Percentiles rank a stretch among this genome's conserved stretches.
Conservation (phyloP, 1,284 basidiomycete species). For the Malassezia equina region DNA sequence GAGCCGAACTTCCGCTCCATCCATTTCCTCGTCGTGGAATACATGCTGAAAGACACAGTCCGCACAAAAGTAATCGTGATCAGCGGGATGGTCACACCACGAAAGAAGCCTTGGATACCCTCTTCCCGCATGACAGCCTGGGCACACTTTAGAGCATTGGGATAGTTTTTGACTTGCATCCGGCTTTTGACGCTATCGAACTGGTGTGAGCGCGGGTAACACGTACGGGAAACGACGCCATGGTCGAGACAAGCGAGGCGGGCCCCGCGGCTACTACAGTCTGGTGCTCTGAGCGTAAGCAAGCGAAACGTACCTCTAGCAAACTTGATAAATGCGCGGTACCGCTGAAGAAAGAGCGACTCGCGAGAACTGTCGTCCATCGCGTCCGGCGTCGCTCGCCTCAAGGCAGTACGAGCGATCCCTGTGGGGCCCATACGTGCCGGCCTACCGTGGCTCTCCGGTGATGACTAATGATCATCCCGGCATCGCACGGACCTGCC, state of each 20-base stretch:
- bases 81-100: constrained; percentile 73
- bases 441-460: not conserved
- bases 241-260: constrained; percentile 42
- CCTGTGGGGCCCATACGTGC: not conserved
- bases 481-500: not conserved
- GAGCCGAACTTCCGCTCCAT: constrained; percentile 51
- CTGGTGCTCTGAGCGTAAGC: constrained; percentile 21
- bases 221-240: constrained; percentile 40
- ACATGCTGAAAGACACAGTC: constrained; percentile 83
- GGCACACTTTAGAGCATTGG: constrained; percentile 39
- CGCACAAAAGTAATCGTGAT: constrained; percentile 94
- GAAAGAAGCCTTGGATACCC: constrained; percentile 80
- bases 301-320: not conserved
- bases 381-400: not conserved
- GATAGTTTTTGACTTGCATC: constrained; percentile 44
- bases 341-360: constrained; percentile 5
- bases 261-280: constrained; percentile 42
- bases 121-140: constrained; percentile 63
- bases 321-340: constrained; percentile 1
- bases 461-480: not conserved
- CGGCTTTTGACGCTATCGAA: constrained; percentile 44
- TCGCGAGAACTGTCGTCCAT: not conserved
- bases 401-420: not conserved
- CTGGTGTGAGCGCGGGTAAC: not conserved
- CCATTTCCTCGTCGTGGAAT: constrained; percentile 73